phyloP scores from a whole-genome alignment of 306 rosid genomes.

The Rosa chinensis region DNA sequence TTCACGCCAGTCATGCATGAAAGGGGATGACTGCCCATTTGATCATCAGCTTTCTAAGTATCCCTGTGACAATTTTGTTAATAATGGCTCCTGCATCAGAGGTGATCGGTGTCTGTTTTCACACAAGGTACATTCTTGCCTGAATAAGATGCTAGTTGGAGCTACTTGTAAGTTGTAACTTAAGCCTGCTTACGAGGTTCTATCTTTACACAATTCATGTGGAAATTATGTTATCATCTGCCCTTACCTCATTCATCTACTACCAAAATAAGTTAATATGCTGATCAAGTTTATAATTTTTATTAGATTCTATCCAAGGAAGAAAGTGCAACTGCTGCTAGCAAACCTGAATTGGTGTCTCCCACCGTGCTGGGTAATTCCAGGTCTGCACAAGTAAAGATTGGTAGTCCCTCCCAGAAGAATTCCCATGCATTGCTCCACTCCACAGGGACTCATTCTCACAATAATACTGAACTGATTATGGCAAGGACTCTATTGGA shows the following conservation, averaged over 20 bases:
- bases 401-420: slow-evolving; percentile 26
- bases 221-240: too few species aligned
- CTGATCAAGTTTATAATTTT: slow-evolving; percentile 21
- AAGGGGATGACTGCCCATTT: slow-evolving; percentile 86
- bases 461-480: slow-evolving; percentile 28
- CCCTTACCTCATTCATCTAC: background rate
- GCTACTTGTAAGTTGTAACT: background rate
- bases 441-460: slow-evolving; percentile 28
- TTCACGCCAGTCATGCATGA: slow-evolving; percentile 78
- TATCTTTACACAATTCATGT: background rate
- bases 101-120: slow-evolving; percentile 71
- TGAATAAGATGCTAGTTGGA: slow-evolving; percentile 9
- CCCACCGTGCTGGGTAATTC: slow-evolving; percentile 27
- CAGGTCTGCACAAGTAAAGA: slow-evolving; percentile 36
- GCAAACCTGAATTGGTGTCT: slow-evolving; percentile 42
- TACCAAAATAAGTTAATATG: background rate
- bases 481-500: slow-evolving; percentile 24
- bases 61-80: slow-evolving; percentile 63
- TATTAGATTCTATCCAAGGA: slow-evolving; percentile 53
- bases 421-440: slow-evolving; percentile 21
- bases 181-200: slow-evolving; percentile 1
- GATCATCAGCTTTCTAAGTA: slow-evolving; percentile 85
- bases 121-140: slow-evolving; percentile 63
- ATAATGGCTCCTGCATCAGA: slow-evolving; percentile 68
- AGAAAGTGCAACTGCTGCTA: slow-evolving; percentile 31